Evolutionary conservation across 176 grass and related monocot species (phyloP).

Genomic region (Musa acuminata): DNA sequence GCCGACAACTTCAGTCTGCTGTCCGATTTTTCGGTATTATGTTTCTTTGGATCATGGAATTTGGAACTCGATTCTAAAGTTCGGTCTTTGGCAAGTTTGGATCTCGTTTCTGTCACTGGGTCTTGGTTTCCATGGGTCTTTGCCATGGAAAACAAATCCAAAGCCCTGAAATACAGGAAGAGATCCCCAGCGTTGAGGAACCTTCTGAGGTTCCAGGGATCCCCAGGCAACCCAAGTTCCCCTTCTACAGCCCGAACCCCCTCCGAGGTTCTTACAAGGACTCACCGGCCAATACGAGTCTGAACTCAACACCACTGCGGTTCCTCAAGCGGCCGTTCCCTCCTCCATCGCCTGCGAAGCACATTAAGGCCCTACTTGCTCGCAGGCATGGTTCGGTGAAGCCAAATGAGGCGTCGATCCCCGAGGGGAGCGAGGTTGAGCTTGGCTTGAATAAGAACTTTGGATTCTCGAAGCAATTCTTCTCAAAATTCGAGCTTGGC

Average conservation of each 20-base stretch:
- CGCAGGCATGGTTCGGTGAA: conserved; percentile 86
- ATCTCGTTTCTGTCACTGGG: background rate
- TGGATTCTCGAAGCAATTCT: conserved; percentile 95
- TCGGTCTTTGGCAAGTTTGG: conserved; percentile 4
- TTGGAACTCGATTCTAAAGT: background rate
- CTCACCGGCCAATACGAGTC: conserved; percentile 87
- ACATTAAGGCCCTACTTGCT: conserved; percentile 87
- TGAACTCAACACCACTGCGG: conserved; percentile 63
- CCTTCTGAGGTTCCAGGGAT: conserved; percentile 42
- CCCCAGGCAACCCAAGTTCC: conserved; percentile 84
- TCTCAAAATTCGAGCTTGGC: conserved; percentile 86
- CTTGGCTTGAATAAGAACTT: conserved; percentile 86
- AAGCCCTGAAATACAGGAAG: conserved; percentile 40
- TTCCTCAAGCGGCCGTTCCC: conserved; percentile 89
- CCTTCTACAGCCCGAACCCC: conserved; percentile 87
- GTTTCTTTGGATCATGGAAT: too few species aligned
- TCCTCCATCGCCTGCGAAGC: conserved; percentile 91
- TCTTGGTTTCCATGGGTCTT: conserved; percentile 56
- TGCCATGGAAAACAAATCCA: conserved; percentile 71
- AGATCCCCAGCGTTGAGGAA: conserved; percentile 32
- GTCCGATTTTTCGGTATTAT: too few species aligned
- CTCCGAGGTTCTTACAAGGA: conserved; percentile 81
- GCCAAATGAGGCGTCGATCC: conserved; percentile 89
- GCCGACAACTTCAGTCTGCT: background rate
- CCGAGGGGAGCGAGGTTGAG: conserved; percentile 77